Percentiles rank a stretch among this genome's conserved stretches.
Conservation (phyloP, 2,329 filamentous ascomycete species). For the Epichloe gansuensis region DNA sequence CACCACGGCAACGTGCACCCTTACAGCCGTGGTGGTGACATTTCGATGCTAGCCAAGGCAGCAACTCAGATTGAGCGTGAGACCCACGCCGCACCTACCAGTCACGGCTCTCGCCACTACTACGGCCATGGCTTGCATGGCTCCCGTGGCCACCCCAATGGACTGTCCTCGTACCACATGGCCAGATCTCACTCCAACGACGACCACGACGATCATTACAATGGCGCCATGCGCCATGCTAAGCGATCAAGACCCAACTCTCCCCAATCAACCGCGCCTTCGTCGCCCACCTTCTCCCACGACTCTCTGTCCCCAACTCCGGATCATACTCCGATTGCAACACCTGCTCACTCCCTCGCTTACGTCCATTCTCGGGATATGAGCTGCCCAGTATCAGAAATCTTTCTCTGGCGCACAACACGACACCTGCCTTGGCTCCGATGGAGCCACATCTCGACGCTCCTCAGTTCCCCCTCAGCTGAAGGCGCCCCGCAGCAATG, state of each 20-base stretch:
- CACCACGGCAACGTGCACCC: constrained; percentile 33
- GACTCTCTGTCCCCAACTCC: constrained; percentile 91
- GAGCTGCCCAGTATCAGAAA: constrained; percentile 79
- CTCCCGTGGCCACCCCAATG: constrained; percentile 54
- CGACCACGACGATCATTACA: constrained; percentile 64
- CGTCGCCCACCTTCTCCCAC: constrained; percentile 91
- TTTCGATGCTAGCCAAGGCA: constrained; percentile 48
- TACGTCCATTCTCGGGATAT: constrained; percentile 65
- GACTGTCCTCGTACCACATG: constrained; percentile 86
- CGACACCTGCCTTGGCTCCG: constrained; percentile 43
- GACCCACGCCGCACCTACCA: constrained; percentile 28
- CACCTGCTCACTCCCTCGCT: constrained; percentile 83
- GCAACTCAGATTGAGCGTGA: constrained; percentile 53
- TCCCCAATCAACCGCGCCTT: constrained; percentile 88
- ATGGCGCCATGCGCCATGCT: constrained; percentile 52
- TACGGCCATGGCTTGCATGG: constrained; percentile 35
- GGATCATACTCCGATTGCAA: constrained; percentile 96
- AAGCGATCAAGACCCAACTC: constrained; percentile 91
- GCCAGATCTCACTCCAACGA: constrained; percentile 75
- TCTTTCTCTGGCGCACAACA: constrained; percentile 40
- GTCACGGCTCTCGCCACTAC: constrained; percentile 37
- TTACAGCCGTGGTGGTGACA: constrained; percentile 40
- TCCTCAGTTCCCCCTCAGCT: constrained; percentile 33
- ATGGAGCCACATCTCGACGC: constrained; percentile 44
- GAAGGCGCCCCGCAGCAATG: constrained; percentile 40